phyloP scores from a whole-genome alignment of 164 flowering plant genomes.

The Stephania yunnanensis region DNA sequence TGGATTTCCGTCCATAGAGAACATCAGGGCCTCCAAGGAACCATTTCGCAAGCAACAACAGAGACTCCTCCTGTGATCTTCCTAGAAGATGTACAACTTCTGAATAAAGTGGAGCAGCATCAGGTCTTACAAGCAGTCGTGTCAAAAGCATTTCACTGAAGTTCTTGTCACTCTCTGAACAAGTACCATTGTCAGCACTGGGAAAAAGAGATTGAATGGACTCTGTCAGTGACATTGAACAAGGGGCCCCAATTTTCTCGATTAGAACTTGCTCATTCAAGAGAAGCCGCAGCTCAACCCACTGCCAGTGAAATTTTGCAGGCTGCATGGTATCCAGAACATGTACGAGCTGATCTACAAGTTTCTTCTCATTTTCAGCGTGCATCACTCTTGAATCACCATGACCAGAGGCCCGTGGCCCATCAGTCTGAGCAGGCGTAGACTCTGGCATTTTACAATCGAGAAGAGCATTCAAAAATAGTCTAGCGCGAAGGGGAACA shows the following conservation, averaged over 20 bases:
- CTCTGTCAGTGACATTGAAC: slow-evolving; percentile 54
- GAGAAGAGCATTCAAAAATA: slow-evolving; percentile 72
- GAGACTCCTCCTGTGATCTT: slow-evolving; percentile 73
- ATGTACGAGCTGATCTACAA: slow-evolving; percentile 71
- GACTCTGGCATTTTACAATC: slow-evolving; percentile 67
- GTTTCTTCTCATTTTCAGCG: slow-evolving; percentile 55
- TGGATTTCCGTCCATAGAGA: slow-evolving; percentile 80
- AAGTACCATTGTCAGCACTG: slow-evolving; percentile 46
- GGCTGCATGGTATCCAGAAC: slow-evolving; percentile 83
- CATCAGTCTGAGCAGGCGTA: slow-evolving; percentile 37
- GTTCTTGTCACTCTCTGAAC: slow-evolving; percentile 75
- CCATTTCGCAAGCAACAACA: slow-evolving; percentile 85
- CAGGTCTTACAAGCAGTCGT: slow-evolving; percentile 89
- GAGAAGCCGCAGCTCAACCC: slow-evolving; percentile 94
- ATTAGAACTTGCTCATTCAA: slow-evolving; percentile 83
- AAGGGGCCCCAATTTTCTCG: slow-evolving; percentile 54
- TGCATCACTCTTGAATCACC: slow-evolving; percentile 39
- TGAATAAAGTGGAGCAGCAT: slow-evolving; percentile 89
- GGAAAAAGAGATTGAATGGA: slow-evolving; percentile 67
- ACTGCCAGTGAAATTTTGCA: slow-evolving; percentile 98
- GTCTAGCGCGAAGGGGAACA: slow-evolving; percentile 91
- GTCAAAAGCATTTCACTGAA: slow-evolving; percentile 76
- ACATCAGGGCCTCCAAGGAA: slow-evolving; percentile 80
- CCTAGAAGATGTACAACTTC: slow-evolving; percentile 89
- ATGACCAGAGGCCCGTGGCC: slow-evolving; percentile 34